These are phyloP conservation scores for Theileria sp. DNA, from an alignment of 169 alveolate species.

Conservation along the genomic window DNA sequence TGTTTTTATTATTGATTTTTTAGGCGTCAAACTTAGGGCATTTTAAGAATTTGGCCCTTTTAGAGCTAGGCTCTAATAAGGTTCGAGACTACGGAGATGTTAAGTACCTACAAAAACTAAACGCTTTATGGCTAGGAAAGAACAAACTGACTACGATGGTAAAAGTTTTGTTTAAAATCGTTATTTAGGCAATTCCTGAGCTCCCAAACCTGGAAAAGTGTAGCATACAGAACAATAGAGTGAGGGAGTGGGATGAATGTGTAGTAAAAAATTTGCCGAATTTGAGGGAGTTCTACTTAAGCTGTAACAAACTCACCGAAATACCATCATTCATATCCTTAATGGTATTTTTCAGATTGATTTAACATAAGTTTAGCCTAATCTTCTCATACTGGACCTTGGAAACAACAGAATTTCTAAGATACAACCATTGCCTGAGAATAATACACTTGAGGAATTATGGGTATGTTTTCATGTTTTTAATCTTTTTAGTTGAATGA, in stretches of 20 bases:
- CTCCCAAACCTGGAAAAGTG: slow-evolving; percentile 71
- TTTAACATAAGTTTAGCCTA: neutral
- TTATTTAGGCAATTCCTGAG: slow-evolving; percentile 41
- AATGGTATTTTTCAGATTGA: slow-evolving; percentile 22
- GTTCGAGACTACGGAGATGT: slow-evolving; percentile 79
- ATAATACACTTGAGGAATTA: slow-evolving; percentile 71
- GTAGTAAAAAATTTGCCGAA: slow-evolving; percentile 56
- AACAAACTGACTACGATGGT: slow-evolving; percentile 79
- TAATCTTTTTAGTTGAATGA: slow-evolving; percentile 66
- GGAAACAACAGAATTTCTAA: slow-evolving; percentile 71
- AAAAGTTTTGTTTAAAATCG: slow-evolving; percentile 5
- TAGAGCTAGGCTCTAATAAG: slow-evolving; percentile 85
- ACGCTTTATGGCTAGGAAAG: slow-evolving; percentile 86
- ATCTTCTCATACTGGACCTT: slow-evolving; percentile 73
- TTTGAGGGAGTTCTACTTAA: slow-evolving; percentile 73
- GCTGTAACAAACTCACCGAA: slow-evolving; percentile 71
- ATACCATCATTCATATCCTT: slow-evolving; percentile 51
- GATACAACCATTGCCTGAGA: slow-evolving; percentile 59
- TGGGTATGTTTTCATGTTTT: slow-evolving; percentile 60
- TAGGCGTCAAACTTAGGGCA: slow-evolving; percentile 69
- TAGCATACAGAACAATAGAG: slow-evolving; percentile 80
- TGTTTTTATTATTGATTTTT: neutral
- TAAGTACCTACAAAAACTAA: slow-evolving; percentile 66
- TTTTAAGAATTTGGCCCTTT: slow-evolving; percentile 68
- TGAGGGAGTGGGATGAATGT: slow-evolving; percentile 69